Conservation (phyloP, 2,329 filamentous ascomycete genomes). For the Fusarium guadeloupense region DNA sequence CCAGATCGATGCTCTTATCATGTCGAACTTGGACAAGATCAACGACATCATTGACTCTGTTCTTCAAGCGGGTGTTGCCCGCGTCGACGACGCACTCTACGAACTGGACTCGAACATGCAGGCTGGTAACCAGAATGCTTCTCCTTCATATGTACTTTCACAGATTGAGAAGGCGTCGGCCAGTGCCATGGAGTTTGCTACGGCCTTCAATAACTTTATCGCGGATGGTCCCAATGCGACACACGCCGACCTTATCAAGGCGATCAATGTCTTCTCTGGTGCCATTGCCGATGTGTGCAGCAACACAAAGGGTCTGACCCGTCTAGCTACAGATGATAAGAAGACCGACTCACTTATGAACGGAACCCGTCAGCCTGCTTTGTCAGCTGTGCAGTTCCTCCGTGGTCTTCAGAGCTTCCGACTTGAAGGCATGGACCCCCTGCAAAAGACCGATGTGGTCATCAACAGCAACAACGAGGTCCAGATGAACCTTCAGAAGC, state of each 20-base stretch:
- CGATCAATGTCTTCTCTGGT: conserved; percentile 88
- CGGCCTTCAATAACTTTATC: conserved; percentile 98
- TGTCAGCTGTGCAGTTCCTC: conserved; percentile 93
- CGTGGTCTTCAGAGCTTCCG: conserved; percentile 92
- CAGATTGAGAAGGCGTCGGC: conserved; percentile 97
- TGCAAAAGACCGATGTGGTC: conserved; percentile 95
- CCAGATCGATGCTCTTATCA: conserved; percentile 88
- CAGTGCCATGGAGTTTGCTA: conserved; percentile 96
- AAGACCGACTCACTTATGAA: conserved; percentile 87
- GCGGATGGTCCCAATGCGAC: conserved; percentile 92
- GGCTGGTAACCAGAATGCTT: conserved; percentile 97
- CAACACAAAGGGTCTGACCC: conserved; percentile 94
- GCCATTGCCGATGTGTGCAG: conserved; percentile 92
- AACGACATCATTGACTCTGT: conserved; percentile 98
- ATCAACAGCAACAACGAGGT: conserved; percentile 98
- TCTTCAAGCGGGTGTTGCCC: conserved; percentile 88
- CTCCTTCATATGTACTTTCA: conserved; percentile 91
- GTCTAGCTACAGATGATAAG: conserved; percentile 94
- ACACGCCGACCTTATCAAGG: conserved; percentile 91
- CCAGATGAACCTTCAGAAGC: conserved; percentile 89
- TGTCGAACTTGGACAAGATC: conserved; percentile 89
- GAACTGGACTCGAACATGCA: conserved; percentile 98
- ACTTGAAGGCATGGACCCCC: conserved; percentile 85
- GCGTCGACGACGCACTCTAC: conserved; percentile 96
- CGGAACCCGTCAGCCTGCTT: conserved; percentile 83